A percentile compares a stretch with the other conserved stretches of the same genome.
Evolutionary conservation across 1,284 basidiomycete species (phyloP).

Genomic region (Austroboletus rostrupii): DNA sequence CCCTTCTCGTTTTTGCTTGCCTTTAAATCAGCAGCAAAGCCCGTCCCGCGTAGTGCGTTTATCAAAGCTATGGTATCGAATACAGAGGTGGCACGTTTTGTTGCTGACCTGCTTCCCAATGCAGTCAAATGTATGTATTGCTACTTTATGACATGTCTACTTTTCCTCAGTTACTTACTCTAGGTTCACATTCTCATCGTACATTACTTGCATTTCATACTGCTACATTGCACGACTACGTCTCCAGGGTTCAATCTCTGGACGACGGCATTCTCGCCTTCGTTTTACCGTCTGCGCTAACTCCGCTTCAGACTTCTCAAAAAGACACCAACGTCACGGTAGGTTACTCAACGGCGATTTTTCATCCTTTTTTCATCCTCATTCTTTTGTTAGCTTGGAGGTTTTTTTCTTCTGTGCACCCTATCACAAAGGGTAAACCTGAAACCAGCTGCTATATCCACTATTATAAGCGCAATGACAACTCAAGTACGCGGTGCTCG

Average conservation of each 20-base stretch:
- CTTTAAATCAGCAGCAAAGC: constrained; percentile 71
- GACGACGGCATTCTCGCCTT: constrained; percentile 62
- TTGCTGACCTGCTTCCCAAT: constrained; percentile 59
- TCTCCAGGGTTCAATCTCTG: constrained; percentile 53
- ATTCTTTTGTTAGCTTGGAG: constrained; percentile 52
- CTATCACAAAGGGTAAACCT: constrained; percentile 63
- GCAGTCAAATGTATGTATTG: constrained; percentile 46
- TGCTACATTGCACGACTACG: constrained; percentile 76
- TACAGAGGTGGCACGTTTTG: constrained; percentile 71
- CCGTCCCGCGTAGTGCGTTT: constrained; percentile 64
- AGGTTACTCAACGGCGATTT: constrained; percentile 24
- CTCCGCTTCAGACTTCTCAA: constrained; percentile 46
- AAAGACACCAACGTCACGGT: constrained; percentile 50
- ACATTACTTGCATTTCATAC: constrained; percentile 84
- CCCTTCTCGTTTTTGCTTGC: constrained; percentile 68
- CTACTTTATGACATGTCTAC: not conserved
- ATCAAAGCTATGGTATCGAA: constrained; percentile 74
- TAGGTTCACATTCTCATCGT: constrained; percentile 50
- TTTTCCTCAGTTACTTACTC: constrained; percentile 6
- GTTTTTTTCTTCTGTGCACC: constrained; percentile 64
- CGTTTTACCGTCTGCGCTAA: constrained; percentile 57
- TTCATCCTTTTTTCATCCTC: not conserved
- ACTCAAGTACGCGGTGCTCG: constrained; percentile 37
- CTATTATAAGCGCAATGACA: constrained; percentile 54
- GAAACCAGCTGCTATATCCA: constrained; percentile 50